These are phyloP conservation scores for Phialophora chinensis DNA, from an alignment of 2,329 filamentous ascomycete genomes.

Conservation along the genomic window DNA sequence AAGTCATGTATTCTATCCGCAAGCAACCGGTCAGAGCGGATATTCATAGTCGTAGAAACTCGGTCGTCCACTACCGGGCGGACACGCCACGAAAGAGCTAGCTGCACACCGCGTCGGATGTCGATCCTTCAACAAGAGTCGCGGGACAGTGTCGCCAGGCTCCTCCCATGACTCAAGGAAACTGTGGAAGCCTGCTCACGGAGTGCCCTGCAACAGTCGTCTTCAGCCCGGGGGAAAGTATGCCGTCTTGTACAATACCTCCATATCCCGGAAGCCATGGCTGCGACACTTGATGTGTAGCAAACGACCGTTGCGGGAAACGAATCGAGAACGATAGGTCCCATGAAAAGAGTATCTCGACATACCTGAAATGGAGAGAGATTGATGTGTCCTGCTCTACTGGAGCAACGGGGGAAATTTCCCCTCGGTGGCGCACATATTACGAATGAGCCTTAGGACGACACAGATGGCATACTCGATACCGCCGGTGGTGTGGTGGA, in stretches of 20 bases:
- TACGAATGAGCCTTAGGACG: neutral
- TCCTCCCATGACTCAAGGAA: neutral
- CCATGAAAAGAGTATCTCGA: neutral
- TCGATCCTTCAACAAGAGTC: no score
- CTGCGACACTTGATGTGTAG: neutral
- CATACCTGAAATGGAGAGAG: neutral
- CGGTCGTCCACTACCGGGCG: neutral
- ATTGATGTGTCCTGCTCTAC: neutral
- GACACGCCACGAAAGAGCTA: neutral
- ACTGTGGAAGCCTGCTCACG: neutral
- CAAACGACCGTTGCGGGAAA: neutral
- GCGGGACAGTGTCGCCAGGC: neutral
- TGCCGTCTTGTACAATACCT: neutral
- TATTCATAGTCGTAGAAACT: neutral
- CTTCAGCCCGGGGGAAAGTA: neutral
- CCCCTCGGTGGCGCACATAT: neutral
- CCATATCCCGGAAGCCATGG: neutral
- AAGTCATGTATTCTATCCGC: neutral
- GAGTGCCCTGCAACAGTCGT: neutral
- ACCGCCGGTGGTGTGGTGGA: neutral
- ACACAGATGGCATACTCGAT: neutral
- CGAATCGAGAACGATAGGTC: neutral
- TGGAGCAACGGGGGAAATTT: constrained; percentile 7
- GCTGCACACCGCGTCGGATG: neutral
- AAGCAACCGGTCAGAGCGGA: neutral